These are phyloP conservation scores for Malus asiatica DNA, from an alignment of 306 rosid species.

Conservation along the genomic window DNA sequence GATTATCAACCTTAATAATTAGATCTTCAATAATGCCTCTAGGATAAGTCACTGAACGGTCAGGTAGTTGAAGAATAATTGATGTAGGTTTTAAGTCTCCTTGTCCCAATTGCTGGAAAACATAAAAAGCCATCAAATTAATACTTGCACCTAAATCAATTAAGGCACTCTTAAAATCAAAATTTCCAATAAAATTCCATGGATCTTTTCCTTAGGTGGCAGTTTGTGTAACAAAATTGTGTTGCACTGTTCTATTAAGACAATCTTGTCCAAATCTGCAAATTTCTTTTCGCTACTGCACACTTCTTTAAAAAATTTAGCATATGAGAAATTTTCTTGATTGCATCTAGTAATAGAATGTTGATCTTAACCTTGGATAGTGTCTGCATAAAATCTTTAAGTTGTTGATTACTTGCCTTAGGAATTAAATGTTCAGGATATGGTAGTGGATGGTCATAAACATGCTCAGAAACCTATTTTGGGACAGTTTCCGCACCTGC, in stretches of 20 bases:
- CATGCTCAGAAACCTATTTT: background rate
- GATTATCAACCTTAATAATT: no score
- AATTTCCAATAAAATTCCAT: background rate
- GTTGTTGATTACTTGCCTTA: background rate
- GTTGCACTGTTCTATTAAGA: background rate
- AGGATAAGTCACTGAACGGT: no score
- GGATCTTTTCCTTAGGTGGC: background rate
- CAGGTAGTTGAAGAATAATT: no score
- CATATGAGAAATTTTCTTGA: background rate
- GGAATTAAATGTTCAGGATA: background rate
- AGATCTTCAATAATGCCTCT: no score
- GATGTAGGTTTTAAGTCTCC: background rate
- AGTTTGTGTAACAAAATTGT: background rate
- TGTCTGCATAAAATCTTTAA: background rate
- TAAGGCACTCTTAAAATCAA: background rate
- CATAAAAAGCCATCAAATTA: background rate
- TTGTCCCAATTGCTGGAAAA: background rate
- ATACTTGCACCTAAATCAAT: background rate
- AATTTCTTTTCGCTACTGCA: background rate
- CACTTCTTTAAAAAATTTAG: background rate
- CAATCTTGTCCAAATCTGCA: background rate
- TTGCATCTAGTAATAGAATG: no score
- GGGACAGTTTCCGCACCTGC: background rate
- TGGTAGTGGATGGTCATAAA: background rate
- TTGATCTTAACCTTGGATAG: no score